These are phyloP conservation scores for Phaffia australis DNA, from an alignment of 768 basidiomycete species.

Conservation along the genomic window DNA sequence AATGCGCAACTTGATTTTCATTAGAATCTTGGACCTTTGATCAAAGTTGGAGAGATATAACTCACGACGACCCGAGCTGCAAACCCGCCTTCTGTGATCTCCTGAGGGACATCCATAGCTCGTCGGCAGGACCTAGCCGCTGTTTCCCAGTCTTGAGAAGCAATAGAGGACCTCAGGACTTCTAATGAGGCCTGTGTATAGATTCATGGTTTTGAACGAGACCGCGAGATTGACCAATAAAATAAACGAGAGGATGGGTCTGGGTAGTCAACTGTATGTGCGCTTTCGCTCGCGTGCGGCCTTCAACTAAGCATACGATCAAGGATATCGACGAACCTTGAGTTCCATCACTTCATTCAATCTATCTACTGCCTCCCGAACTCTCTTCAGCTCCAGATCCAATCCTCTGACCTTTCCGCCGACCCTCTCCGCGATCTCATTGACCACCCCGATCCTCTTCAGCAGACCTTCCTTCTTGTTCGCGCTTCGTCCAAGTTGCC, in stretches of 20 bases:
- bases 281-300: too few species aligned
- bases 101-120: slow-evolving; percentile 70
- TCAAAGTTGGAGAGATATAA: background rate
- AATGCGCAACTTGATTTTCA: background rate
- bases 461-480: slow-evolving; percentile 33
- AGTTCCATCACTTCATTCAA: slow-evolving; percentile 90
- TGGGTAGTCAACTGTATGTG: too few species aligned
- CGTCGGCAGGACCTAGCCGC: slow-evolving; percentile 82
- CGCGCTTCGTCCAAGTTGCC: background rate
- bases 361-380: slow-evolving; percentile 79
- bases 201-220: slow-evolving; percentile 33
- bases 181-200: slow-evolving; percentile 52
- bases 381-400: slow-evolving; percentile 85
- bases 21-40: background rate
- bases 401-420: slow-evolving; percentile 79
- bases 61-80: slow-evolving; percentile 59
- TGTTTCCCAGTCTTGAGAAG: slow-evolving; percentile 84
- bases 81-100: slow-evolving; percentile 71
- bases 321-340: slow-evolving; percentile 49
- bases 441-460: slow-evolving; percentile 36
- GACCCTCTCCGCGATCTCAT: slow-evolving; percentile 53
- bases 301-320: background rate
- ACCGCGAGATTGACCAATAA: background rate
- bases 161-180: slow-evolving; percentile 53
- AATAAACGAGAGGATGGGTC: background rate